Percentiles rank a stretch among this genome's conserved stretches.
Evolutionary conservation across 306 rosid genomes (phyloP).

Genomic region (Notholithocarpus densiflorus): DNA sequence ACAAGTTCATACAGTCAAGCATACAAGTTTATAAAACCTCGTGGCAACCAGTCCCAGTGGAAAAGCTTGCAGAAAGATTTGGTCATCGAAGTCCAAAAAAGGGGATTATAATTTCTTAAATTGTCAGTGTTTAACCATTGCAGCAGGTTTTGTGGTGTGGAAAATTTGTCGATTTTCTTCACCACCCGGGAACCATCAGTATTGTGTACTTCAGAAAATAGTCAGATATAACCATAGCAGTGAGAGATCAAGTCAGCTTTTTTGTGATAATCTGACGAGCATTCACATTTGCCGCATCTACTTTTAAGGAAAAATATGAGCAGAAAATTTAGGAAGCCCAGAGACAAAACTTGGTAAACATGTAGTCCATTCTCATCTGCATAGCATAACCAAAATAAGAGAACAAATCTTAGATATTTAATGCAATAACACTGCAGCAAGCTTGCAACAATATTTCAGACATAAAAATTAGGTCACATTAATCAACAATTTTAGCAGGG

Average conservation of each 20-base stretch:
- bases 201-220: neutral
- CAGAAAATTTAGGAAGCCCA: slow-evolving; percentile 10
- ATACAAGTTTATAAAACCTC: neutral
- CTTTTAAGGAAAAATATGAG: neutral
- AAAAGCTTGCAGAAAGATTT: neutral
- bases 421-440: neutral
- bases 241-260: neutral
- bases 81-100: neutral
- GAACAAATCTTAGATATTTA: neutral
- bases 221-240: neutral
- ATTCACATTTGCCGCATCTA: slow-evolving; percentile 4
- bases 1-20: neutral
- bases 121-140: neutral
- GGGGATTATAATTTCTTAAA: neutral
- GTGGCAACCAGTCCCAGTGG: slow-evolving; percentile 1
- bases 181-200: neutral
- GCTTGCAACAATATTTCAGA: neutral
- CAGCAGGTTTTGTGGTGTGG: neutral
- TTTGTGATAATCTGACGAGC: neutral
- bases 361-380: slow-evolving; percentile 8
- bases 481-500: neutral
- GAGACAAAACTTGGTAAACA: slow-evolving; percentile 1
- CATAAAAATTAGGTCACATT: neutral
- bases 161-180: neutral
- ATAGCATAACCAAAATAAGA: neutral